phyloP scores from a whole-genome alignment of 805 yeast genomes.

The Myxozyma neotropica region DNA sequence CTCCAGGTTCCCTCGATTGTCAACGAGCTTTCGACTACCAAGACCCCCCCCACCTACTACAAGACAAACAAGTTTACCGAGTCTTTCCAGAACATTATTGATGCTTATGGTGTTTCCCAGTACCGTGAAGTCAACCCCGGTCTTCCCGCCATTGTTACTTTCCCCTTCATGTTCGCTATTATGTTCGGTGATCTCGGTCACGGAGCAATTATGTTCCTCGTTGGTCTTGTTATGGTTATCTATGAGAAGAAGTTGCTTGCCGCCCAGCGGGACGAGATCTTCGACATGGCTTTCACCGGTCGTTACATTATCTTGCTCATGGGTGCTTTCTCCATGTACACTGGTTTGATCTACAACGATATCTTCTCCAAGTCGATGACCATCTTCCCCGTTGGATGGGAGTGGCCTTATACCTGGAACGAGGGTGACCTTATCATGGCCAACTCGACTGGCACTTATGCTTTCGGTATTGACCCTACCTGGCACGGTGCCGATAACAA shows the following conservation, averaged over 20 bases:
- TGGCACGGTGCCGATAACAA: constrained; percentile 99
- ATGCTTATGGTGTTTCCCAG: constrained; percentile 91
- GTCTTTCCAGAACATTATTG: constrained; percentile 92
- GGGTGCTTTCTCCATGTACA: constrained; percentile 95
- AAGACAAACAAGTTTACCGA: constrained; percentile 91
- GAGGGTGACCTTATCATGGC: constrained; percentile 73
- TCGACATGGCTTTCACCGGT: constrained; percentile 94
- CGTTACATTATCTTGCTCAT: constrained; percentile 86
- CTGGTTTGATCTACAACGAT: constrained; percentile 93
- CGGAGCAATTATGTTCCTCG: constrained; percentile 78
- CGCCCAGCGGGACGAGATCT: constrained; percentile 84
- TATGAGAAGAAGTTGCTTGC: constrained; percentile 71
- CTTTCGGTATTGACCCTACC: constrained; percentile 85
- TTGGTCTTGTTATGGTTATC: constrained; percentile 69
- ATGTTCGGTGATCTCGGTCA: constrained; percentile 99
- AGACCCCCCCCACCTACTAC: constrained; percentile 92
- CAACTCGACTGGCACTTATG: constrained; percentile 65
- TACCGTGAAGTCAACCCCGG: constrained; percentile 97
- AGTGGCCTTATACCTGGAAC: constrained; percentile 78
- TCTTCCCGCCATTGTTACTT: constrained; percentile 88
- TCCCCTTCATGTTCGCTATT: constrained; percentile 97
- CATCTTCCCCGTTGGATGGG: constrained; percentile 87
- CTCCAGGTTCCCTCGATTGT: constrained; percentile 53
- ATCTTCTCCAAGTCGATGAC: constrained; percentile 89
- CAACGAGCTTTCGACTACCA: constrained; percentile 67